Base-by-base conservation (phyloP, 1,284 basidiomycete genomes). In the Naganishia albida region DNA sequence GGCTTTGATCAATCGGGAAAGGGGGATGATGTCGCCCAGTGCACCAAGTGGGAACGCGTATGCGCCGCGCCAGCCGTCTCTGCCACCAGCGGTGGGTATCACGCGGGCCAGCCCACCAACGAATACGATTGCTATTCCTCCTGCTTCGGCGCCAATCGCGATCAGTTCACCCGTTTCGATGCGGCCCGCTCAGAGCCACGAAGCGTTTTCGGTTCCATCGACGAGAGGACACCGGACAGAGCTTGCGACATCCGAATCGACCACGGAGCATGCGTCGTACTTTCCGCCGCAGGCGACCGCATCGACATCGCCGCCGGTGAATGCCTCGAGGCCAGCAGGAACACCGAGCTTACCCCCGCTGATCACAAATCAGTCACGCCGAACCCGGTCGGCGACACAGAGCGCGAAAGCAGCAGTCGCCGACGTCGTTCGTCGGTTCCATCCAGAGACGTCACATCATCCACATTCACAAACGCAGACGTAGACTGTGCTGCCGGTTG, bases 1-100 rank as follows among this genome's bases (percentile, higher is more conserved):
- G 62, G 93, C 93, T 69, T 83, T 98, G 72, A 87, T 98, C 53
- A 77, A 76, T 66, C 71, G 76, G 55, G 73, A 76, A 57, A 68
- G 78, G 16, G 64, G 63, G 15, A 16, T 55, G 26, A 49, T 34
- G 53, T 53, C 55, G 15, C 60, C 66, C 1, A 48, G 42, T 18
- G 44, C 43, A 25, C 25, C 34, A 12, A 39, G 34, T 13, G 50
- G 50, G 51, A 53, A 53, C 18, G 40, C 39, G 34, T 48, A 23
- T 26, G 34, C 26, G 38, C 8, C 34, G n/a, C 52, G 34, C n/a
- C 65, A 55, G 44, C 25, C 12, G 2, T 57, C 28, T 13, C 40
- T 26, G 53, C 43, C 43, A 20, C 48, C 63, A 23, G 48, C 52
- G 50, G 67, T 56, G 7, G 48, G 51, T 10, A 49, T 53, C 51